A percentile compares a stretch with the other conserved stretches of the same genome.
Evolutionary conservation across 306 rosid species (phyloP).

Genomic region (Chamaecrista fasciculata): DNA sequence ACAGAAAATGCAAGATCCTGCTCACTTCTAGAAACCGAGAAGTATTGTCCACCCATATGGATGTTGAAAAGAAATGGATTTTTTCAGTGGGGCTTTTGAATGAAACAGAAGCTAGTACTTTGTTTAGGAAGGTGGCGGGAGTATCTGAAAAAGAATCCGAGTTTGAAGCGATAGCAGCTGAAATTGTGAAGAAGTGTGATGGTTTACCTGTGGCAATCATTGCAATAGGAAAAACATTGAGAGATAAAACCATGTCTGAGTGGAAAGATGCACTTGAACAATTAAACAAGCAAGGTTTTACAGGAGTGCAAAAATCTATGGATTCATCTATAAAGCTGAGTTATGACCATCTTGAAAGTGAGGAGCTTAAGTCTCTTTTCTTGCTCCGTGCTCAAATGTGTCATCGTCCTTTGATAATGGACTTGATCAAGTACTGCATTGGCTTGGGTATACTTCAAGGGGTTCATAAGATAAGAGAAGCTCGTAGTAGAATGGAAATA

Average conservation of each 20-base stretch:
- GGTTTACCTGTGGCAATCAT: conserved; percentile 4
- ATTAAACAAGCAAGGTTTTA: neutral
- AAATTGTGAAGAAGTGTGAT: neutral
- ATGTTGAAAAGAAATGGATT: neutral
- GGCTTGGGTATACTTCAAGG: conserved; percentile 13
- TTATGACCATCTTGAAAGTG: neutral
- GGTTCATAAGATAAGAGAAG: neutral
- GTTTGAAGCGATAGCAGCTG: neutral
- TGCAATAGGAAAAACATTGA: neutral
- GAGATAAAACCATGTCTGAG: neutral
- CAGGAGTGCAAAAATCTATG: neutral
- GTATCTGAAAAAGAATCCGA: neutral
- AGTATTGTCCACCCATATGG: neutral
- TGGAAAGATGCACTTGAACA: neutral
- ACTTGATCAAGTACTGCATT: neutral
- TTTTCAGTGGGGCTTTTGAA: neutral
- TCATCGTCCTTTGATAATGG: neutral
- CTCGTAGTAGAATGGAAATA: neutral
- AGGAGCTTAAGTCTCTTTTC: conserved; percentile 8
- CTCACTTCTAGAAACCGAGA: conserved; percentile 1
- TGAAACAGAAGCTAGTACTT: neutral
- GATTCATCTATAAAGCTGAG: neutral
- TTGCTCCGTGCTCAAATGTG: conserved; percentile 2
- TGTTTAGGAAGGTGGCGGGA: conserved; percentile 1
- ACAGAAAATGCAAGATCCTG: neutral